Evolutionary conservation across 1,139 yeast species (phyloP), one percentile per base, ranked within the genome.

Genomic region (Candida sanyaensis): DNA sequence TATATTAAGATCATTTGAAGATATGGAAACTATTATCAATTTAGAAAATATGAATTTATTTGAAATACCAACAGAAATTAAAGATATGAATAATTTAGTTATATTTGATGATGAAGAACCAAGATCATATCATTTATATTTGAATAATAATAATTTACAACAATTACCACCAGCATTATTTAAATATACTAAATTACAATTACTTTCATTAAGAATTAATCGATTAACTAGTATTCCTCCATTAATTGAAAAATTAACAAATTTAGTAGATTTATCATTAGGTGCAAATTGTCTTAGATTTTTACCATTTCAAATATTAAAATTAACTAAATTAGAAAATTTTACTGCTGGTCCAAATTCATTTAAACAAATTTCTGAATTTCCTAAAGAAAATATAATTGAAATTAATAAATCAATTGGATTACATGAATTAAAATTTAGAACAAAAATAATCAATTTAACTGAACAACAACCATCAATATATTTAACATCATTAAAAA

Each of bases 271-370:
- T 51, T 60, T 75, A 39, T 68, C 75, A 6, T 56, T 75, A 41
- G 76, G 77, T 5, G 62, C 73, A 3, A 75, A 75, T 51, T 55
- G 71, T 34, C 50, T 75, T 23, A 59, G 60, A 37, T 69, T 56
- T 50, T 57, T 75, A 9, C 80, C 80, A 1, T 60, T 60, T 44
- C 71, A 71, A 48, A 65, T 75, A 2, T 59, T 75, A 27, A 57
- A 66, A 0, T 60, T 75, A 26, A 62, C 67, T 0, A 54, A 58
- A 1, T 57, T 75, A 29, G 53, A 55, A 5, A 67, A 65, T 2
- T 71, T 75, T 42, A 61, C 71, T 32, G 75, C 78, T 4, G 78
- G 80, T 0, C 80, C 80, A 3, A 75, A 75, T 49, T 78, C 79
- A 2, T 74, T 60, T 46, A 41, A 69, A 10, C 50, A 58, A 9